Base-by-base conservation (phyloP, 768 basidiomycete genomes). In the Boletus rufocinnamomeus region DNA sequence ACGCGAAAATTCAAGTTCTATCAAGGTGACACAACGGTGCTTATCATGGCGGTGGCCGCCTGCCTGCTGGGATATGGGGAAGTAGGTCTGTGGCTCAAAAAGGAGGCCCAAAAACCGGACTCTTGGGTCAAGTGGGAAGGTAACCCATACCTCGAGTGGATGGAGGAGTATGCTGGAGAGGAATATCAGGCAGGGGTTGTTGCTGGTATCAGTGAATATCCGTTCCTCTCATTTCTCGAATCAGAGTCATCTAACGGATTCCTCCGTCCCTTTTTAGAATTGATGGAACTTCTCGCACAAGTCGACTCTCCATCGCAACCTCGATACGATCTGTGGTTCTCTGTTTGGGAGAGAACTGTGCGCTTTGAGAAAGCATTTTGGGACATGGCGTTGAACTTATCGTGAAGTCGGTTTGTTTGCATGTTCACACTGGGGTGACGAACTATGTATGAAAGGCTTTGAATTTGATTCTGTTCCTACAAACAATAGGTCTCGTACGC, bases 361-460 rank as follows among this genome's bases (percentile, higher is more conserved):
- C 34, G 17, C 17, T 55, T 55, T 16, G 52, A 57, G 27, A 57
- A 57, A 14, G 56, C n/a, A 6, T 57, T 57, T 45, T 57, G 56
- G 56, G 56, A 57, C 35, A 55, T 45, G 41, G 52, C 43, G 32
- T 19, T 57, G 43, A 57, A 35, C 34, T 14, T 57, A 21, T 54
- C 56, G 13, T 45, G 28, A 56, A 19, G 30, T 16, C 2, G 27
- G 19, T 25, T n/a, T 11, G n/a, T 51, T 28, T 7, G 4, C 50
- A 25, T 37, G 38, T 38, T 6, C 37, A 7, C 19, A 38, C 16
- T 17, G 14, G 16, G 10, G 14, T 19, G 17, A 35, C 6, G 16
- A 37, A 37, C 3, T 25, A 8, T 23, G 23, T 50, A 48, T n/a
- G 28, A n/a, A 28, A 14, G 10, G 19, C 4, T 48, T 32, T 14